Percentiles rank a stretch among this genome's conserved stretches.
Conservation (phyloP, 1,284 basidiomycete genomes). For the Cutaneotrichosporon cyanovorans region DNA sequence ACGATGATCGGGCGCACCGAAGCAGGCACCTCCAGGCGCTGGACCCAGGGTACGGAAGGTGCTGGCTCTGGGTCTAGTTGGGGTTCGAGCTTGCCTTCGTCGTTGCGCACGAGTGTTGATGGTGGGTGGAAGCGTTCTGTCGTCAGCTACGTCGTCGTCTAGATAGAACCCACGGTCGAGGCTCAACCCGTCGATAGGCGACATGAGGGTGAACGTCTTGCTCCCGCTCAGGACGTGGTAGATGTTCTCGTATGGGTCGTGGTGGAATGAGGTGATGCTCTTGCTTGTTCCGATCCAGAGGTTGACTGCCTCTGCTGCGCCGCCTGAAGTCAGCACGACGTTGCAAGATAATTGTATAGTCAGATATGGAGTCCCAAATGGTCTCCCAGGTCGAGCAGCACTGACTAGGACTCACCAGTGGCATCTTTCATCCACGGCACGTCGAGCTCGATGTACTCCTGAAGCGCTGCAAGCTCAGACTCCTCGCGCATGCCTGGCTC, state of each 20-base stretch:
- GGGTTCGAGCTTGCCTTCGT: conserved; percentile 10
- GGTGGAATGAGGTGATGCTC: conserved; percentile 77
- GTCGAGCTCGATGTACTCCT: conserved; percentile 58
- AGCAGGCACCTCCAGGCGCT: conserved; percentile 52
- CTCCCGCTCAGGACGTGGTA: conserved; percentile 74
- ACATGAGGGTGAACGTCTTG: conserved; percentile 76
- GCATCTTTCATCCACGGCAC: conserved; percentile 68
- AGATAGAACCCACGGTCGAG: conserved; percentile 56
- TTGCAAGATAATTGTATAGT: not conserved
- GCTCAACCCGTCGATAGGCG: conserved; percentile 78
- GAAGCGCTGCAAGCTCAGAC: conserved; percentile 60
- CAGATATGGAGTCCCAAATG: not conserved
- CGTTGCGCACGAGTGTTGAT: conserved; percentile 26
- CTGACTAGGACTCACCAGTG: conserved; percentile 58
- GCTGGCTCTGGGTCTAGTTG: conserved; percentile 46
- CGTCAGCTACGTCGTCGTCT: conserved; percentile 1
- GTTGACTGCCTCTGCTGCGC: conserved; percentile 75
- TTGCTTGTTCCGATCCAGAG: conserved; percentile 74
- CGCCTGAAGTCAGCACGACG: conserved; percentile 50
- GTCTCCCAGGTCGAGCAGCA: not conserved
- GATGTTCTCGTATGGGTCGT: conserved; percentile 75
- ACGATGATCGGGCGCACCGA: conserved; percentile 60
- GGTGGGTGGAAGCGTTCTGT: conserved; percentile 32
- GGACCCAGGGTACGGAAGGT: conserved; percentile 57
- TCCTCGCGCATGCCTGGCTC: conserved; percentile 19